Conservation (phyloP, 345 rosid genomes). For the Eucalyptus leucophloia region DNA sequence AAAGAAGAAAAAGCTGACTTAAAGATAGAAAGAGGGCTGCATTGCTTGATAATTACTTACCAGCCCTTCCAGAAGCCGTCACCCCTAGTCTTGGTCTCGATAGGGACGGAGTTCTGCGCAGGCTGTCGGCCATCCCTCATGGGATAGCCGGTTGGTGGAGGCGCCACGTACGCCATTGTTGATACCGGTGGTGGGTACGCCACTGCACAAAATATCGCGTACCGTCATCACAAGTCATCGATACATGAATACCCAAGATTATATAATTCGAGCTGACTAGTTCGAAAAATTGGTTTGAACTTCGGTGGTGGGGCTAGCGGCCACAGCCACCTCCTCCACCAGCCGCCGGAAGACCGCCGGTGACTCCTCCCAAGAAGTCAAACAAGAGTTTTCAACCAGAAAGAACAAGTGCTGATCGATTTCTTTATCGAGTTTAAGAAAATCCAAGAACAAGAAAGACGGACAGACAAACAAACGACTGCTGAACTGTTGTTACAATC, state of each 20-base stretch:
- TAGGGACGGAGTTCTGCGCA: neutral
- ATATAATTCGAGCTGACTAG: neutral
- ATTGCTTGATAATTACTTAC: constrained; percentile 2
- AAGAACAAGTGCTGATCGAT: neutral
- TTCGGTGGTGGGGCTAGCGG: neutral
- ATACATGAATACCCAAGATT: neutral
- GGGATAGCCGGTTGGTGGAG: constrained; percentile 49
- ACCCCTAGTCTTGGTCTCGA: constrained; percentile 49
- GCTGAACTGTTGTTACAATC: neutral
- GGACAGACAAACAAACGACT: neutral
- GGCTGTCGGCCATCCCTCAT: constrained; percentile 9
- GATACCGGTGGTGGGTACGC: constrained; percentile 13
- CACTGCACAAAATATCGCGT: neutral
- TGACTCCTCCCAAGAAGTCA: neutral
- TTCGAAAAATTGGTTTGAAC: neutral
- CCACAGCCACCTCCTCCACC: neutral
- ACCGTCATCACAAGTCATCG: neutral
- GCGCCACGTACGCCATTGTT: constrained; percentile 1
- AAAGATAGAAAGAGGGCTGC: neutral
- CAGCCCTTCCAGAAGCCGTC: constrained; percentile 82
- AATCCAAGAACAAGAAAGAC: neutral
- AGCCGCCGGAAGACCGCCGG: neutral
- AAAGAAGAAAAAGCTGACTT: no score
- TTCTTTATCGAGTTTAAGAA: neutral
- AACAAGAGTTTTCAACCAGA: neutral